phyloP scores from a whole-genome alignment of 2,329 filamentous ascomycete species.

The Aureobasidium sp. region DNA sequence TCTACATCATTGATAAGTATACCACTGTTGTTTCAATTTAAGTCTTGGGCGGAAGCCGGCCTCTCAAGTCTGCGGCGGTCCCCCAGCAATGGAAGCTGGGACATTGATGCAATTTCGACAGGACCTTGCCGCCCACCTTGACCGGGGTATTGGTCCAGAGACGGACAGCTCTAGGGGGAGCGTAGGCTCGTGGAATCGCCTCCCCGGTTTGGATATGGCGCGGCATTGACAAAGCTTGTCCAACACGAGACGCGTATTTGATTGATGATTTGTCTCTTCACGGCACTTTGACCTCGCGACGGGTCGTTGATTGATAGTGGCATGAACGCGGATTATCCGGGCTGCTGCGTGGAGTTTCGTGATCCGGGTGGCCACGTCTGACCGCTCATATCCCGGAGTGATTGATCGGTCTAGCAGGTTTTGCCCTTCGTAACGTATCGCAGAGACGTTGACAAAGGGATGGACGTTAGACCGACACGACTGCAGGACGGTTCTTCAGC shows the following conservation, averaged over 20 bases:
- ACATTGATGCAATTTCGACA: conserved; percentile 1
- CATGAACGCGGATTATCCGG: not conserved
- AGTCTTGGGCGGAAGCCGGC: conserved; percentile 3
- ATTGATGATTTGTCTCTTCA: not conserved
- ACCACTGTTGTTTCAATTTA: conserved; percentile 9
- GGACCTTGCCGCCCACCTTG: not conserved
- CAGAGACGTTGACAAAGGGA: not conserved
- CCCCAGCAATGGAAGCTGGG: not conserved
- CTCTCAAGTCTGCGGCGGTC: not conserved
- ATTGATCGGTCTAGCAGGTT: not conserved
- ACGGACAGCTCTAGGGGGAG: not conserved
- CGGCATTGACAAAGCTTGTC: not conserved
- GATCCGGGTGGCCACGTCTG: not conserved
- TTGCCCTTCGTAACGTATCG: not conserved
- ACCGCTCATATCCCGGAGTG: not conserved
- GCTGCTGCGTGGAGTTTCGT: not conserved
- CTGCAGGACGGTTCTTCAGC: not conserved
- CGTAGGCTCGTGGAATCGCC: not conserved
- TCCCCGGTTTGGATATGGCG: not conserved
- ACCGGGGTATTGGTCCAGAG: conserved; percentile 7
- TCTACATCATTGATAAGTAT: not conserved
- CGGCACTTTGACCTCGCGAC: not conserved
- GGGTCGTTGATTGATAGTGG: not conserved
- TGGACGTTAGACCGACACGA: not conserved
- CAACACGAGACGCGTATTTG: not conserved